These are phyloP conservation scores for Leptographium flavum DNA, from an alignment of 2,329 filamentous ascomycete species.

Conservation along the genomic window DNA sequence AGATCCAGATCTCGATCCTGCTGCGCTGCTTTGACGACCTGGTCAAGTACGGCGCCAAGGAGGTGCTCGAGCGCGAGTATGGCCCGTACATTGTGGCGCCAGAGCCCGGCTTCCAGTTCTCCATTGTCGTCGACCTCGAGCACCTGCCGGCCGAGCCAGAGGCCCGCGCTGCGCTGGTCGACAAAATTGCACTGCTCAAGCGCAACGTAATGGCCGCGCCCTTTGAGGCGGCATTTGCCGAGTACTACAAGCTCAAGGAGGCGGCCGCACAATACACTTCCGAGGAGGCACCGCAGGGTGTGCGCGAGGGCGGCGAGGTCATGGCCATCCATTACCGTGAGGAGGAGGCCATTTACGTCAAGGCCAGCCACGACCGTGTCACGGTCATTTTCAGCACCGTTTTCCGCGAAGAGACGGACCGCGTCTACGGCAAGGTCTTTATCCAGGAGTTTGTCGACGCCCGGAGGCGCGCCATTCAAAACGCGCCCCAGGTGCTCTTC, in stretches of 20 bases:
- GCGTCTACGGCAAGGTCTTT: constrained; percentile 96
- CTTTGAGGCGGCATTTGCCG: constrained; percentile 92
- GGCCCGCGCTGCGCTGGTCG: constrained; percentile 71
- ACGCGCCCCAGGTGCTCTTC: constrained; percentile 95
- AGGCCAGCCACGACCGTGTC: constrained; percentile 89
- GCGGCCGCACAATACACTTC: constrained; percentile 86
- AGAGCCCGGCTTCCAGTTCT: constrained; percentile 93
- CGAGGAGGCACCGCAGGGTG: constrained; percentile 83
- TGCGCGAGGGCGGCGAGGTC: constrained; percentile 78
- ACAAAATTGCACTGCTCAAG: constrained; percentile 81
- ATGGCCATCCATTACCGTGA: constrained; percentile 98
- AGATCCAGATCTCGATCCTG: constrained; percentile 87
- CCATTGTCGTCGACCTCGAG: constrained; percentile 77
- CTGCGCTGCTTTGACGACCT: constrained; percentile 93
- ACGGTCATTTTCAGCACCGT: constrained; percentile 98
- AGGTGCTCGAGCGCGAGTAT: constrained; percentile 89
- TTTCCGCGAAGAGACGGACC: constrained; percentile 94
- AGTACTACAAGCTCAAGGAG: constrained; percentile 74
- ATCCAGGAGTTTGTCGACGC: constrained; percentile 98
- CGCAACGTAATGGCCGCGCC: constrained; percentile 98
- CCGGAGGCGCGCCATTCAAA: constrained; percentile 85
- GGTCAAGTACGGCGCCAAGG: constrained; percentile 80
- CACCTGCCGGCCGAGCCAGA: constrained; percentile 68
- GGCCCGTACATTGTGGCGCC: constrained; percentile 76
- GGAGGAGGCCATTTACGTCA: constrained; percentile 97